Evolutionary conservation across 2,329 filamentous ascomycete species (phyloP).

Genomic region (Colletotrichum godetiae): DNA sequence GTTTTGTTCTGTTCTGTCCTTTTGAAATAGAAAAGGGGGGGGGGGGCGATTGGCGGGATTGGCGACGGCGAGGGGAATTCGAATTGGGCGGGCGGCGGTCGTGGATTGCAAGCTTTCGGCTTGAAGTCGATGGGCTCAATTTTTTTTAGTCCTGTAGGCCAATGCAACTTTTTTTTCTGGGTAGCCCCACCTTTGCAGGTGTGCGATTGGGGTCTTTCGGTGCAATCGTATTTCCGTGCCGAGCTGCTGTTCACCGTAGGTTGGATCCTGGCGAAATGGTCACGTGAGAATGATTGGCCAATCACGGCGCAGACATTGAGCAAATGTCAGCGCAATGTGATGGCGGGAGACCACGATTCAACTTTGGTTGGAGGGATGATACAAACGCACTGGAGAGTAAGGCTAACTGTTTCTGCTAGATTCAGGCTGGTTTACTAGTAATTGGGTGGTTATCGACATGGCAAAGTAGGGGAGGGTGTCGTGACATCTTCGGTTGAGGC

Average conservation of each 20-base stretch:
- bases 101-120: conserved; percentile 17
- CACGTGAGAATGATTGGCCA: background rate
- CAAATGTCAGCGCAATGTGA: conserved; percentile 27
- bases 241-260: background rate
- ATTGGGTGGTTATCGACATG: background rate
- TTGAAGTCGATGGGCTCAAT: background rate
- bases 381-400: background rate
- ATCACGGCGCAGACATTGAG: conserved; percentile 6
- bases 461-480: background rate
- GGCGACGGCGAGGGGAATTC: background rate
- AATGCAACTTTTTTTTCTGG: conserved; percentile 23
- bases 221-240: conserved; percentile 13
- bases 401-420: too few species aligned
- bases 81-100: background rate
- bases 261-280: background rate
- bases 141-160: background rate
- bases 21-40: background rate
- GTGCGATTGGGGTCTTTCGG: background rate
- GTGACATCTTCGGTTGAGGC: background rate
- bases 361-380: background rate
- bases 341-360: background rate
- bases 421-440: too few species aligned
- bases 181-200: background rate
- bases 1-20: background rate
- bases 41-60: background rate